These are phyloP conservation scores for rapeseed (Brassica napus) DNA, from an alignment of 345 rosid genomes.

Conservation along the genomic window DNA sequence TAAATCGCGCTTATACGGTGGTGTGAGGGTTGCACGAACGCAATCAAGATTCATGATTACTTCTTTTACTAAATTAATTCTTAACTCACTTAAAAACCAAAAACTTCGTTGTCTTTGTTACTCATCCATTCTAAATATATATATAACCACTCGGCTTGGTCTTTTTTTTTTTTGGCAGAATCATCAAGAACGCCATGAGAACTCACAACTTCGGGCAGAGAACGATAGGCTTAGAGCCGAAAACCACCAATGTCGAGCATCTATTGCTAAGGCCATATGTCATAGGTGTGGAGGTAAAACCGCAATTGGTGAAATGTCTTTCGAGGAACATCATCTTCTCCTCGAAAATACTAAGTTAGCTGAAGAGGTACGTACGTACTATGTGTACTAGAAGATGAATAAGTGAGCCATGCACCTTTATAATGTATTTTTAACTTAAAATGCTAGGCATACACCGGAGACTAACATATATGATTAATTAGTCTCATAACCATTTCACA, in stretches of 20 bases:
- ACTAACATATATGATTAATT: background rate
- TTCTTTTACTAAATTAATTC: background rate
- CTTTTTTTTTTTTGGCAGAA: slow-evolving; percentile 44
- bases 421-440: background rate
- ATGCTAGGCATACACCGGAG: background rate
- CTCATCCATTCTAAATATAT: background rate
- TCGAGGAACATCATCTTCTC: slow-evolving; percentile 82
- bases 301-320: slow-evolving; percentile 75
- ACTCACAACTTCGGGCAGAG: slow-evolving; percentile 63
- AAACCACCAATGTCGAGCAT: slow-evolving; percentile 59
- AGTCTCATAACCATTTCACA: slow-evolving; percentile 8
- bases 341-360: slow-evolving; percentile 66
- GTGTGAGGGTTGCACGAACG: background rate
- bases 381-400: background rate
- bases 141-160: background rate
- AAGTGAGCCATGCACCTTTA: background rate
- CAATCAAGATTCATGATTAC: background rate
- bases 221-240: slow-evolving; percentile 76
- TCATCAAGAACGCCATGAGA: slow-evolving; percentile 77
- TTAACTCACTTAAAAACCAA: background rate
- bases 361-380: slow-evolving; percentile 62
- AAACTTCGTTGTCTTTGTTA: background rate
- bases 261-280: slow-evolving; percentile 66
- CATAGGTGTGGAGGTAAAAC: slow-evolving; percentile 84
- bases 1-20: background rate